Evolutionary conservation across 768 basidiomycete genomes (phyloP), one percentile per base, ranked within the genome.

Genomic region (Tulasnella sp.): DNA sequence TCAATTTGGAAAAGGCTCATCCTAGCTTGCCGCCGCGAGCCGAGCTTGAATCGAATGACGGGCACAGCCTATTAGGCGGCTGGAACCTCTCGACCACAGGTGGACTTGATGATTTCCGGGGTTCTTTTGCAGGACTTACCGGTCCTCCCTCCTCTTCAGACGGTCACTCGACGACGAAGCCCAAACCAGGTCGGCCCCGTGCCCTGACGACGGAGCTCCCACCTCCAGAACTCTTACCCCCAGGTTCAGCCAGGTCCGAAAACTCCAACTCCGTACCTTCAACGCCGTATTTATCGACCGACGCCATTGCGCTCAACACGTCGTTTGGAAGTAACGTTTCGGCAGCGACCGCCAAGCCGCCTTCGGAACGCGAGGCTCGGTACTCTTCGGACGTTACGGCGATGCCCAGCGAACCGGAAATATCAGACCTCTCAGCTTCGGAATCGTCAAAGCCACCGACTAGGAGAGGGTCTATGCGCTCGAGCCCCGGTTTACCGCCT

Each of bases 121-220:
- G 71, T 25, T 40, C 71, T 45, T 72, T 72, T 45, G 71, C 40
- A n/a, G 71, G 71, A 34, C 42, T 72, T 25, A 72, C 71, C 38
- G 71, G 40, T 52, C 40, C 38, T n/a, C 40, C 71, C 71, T 42
- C 42, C 42, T 34, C 58, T 64, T 64, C 58, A 64, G 58, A 64
- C 58, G 58, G 14, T 64, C 29, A 34, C 1, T 34, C 25, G 25
- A 25, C 25, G 4, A 31, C 25, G 29, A 34, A 42, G 17, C 8
- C 58, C 3, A 64, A 34, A 64, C 29, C 58, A 25, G 3, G 25
- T 5, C 58, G 58, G 15, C 58, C 31, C 25, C 58, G 58, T 49
- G 45, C 45, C 45, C 45, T 49, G 14, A 64, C 58, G 58, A 64
- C 58, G 25, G 58, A 64, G 7, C 58, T 64, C 9, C n/a, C 58